A percentile compares a stretch with the other conserved stretches of the same genome.
These are phyloP conservation scores for Physcia stellaris DNA, from an alignment of 495 filamentous ascomycete species.

Conservation along the genomic window DNA sequence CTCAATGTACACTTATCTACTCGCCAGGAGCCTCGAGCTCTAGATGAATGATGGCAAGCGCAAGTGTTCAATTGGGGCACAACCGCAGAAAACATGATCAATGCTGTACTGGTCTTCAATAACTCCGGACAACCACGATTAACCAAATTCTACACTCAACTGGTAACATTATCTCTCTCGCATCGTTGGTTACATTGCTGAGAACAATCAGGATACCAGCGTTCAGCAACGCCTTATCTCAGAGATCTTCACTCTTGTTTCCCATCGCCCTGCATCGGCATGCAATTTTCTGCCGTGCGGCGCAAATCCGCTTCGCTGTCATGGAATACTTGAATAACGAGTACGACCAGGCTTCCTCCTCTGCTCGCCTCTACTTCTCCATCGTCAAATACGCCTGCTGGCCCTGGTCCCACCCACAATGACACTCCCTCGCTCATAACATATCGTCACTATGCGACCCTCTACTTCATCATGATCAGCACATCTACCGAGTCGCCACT, in stretches of 20 bases:
- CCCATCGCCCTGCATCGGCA: constrained; percentile 70
- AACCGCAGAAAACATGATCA: constrained; percentile 57
- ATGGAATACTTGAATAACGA: no score
- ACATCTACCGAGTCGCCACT: constrained; percentile 96
- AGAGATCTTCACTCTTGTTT: constrained; percentile 95
- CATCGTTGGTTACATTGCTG: background rate
- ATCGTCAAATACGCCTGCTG: no score
- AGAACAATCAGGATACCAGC: constrained; percentile 59
- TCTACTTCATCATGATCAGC: constrained; percentile 96
- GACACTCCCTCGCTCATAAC: constrained; percentile 92
- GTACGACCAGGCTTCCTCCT: constrained; percentile 44
- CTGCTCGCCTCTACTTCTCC: no score
- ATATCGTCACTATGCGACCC: constrained; percentile 94
- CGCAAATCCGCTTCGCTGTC: background rate
- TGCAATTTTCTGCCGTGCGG: constrained; percentile 86
- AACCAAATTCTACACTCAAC: constrained; percentile 97
- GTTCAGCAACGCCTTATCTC: constrained; percentile 93
- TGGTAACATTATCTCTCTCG: constrained; percentile 39
- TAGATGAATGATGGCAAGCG: no score
- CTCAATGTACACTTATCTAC: no score
- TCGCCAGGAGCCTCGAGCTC: no score
- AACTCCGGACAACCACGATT: constrained; percentile 91
- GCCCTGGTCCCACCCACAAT: constrained; percentile 44
- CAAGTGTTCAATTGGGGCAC: no score
- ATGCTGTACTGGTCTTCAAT: constrained; percentile 97